Evolutionary conservation across 441 rosid species (phyloP).

Genomic region (Eruca vesicaria): DNA sequence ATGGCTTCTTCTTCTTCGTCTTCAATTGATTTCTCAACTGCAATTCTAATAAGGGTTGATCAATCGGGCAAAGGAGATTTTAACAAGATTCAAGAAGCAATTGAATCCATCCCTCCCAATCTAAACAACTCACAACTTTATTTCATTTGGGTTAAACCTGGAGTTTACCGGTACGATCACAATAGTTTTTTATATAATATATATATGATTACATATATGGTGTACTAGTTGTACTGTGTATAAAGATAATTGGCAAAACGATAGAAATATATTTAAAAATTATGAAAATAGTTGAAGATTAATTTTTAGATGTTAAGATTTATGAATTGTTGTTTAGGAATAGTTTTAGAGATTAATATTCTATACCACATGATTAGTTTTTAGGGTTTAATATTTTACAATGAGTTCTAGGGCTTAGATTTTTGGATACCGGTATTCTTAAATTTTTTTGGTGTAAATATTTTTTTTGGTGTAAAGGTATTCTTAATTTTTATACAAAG

Average conservation of each 20-base stretch:
- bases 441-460: too few relatives aligned
- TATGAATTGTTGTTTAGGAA: too few relatives aligned
- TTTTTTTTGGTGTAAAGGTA: too few relatives aligned
- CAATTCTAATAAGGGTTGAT: conserved; percentile 58
- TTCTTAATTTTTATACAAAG: not conserved
- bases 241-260: not conserved
- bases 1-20: conserved; percentile 22
- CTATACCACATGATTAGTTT: not conserved
- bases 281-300: not conserved
- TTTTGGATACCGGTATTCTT: not conserved
- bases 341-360: not conserved
- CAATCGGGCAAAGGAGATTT: conserved; percentile 70
- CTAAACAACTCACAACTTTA: conserved; percentile 36
- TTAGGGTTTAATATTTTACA: not conserved
- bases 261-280: not conserved
- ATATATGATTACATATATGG: not conserved
- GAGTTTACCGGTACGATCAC: conserved; percentile 52
- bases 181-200: not conserved
- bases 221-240: too few relatives aligned
- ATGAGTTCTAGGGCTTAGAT: too few relatives aligned
- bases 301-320: not conserved
- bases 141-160: conserved; percentile 66
- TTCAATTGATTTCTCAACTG: conserved; percentile 41
- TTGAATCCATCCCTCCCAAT: conserved; percentile 57
- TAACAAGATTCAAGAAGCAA: conserved; percentile 62